Base-by-base conservation (phyloP, 192 early-diverging fungal species). In the Coemansia sp. region DNA sequence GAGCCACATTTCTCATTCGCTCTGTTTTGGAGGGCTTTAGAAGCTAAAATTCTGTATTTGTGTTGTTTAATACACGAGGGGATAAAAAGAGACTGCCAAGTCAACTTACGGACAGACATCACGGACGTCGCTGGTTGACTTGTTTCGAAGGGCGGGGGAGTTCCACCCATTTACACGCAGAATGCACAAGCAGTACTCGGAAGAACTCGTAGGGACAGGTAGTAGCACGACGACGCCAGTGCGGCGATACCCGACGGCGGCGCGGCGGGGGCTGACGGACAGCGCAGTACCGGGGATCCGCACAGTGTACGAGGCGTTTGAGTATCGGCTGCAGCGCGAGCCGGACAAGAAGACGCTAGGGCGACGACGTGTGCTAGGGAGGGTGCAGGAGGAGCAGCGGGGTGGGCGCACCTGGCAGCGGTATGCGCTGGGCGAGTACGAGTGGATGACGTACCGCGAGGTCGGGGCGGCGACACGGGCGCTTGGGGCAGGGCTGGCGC, bases 391-490 rank as follows among this genome's bases (percentile, higher is more conserved):
- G 25, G 73, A 84, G 14, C 74, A 80, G 32, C 88, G 88, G 44
- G 69, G 76, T 47, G 82, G 85, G 66, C 73, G 69, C 25, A 85
- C 57, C 27, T 94, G 92, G 93, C 91, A 84, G 62, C 93, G 85
- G 68, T 91, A 90, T 69, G 84, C 89, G 71, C 81, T 96, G 58
- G 85, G 88, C 14, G 77, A 66, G n/a, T 97, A 89, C 83, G 60
- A 84, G 64, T 98, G 91, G 87, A 72, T 92, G 65, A 92, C 87
- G 52, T 94, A 91, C 59, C 73, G 71, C 21, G 88, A 96, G 49
- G 89, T 86, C 63, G 75, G 68, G 58, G 70, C 84, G 26, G 68
- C 74, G 28, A 65, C 83, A 7, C 62, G 75, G 26, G 65, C 82
- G 25, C 77, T 94, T 59, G 92, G 93, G 21, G 75, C 86, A 26